Percentiles rank a stretch among this genome's conserved stretches.
phyloP scores from a whole-genome alignment of 2,329 filamentous ascomycete genomes.

The Ascochyta clinopodiicola region DNA sequence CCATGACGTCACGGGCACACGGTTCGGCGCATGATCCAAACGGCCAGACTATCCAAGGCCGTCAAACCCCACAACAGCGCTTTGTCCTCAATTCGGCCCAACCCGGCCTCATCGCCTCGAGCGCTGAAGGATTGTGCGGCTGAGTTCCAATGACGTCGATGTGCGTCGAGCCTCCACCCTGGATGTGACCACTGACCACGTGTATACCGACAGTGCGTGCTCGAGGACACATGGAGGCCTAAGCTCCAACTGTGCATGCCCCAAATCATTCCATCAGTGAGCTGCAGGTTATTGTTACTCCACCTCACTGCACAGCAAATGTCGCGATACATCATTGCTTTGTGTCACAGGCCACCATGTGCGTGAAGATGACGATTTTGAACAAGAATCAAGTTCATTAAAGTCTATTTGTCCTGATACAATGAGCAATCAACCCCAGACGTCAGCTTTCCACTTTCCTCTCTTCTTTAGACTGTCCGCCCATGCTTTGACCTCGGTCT shows the following conservation, averaged over 20 bases:
- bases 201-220: neutral
- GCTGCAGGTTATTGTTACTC: neutral
- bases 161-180: neutral
- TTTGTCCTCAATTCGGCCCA: neutral
- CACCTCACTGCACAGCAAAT: neutral
- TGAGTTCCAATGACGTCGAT: neutral
- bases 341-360: neutral
- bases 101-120: neutral
- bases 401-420: conserved; percentile 3
- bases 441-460: conserved; percentile 62
- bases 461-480: conserved; percentile 56
- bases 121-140: neutral
- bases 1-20: conserved; percentile 4
- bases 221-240: neutral
- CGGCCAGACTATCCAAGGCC: neutral
- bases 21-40: neutral
- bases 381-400: neutral
- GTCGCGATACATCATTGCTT: neutral
- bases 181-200: neutral
- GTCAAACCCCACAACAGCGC: neutral
- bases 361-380: neutral
- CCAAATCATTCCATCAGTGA: neutral
- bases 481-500: conserved; percentile 55
- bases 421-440: conserved; percentile 54
- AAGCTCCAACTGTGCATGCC: neutral